phyloP scores from a whole-genome alignment of 1,139 yeast genomes.

The Pichia terricola region DNA sequence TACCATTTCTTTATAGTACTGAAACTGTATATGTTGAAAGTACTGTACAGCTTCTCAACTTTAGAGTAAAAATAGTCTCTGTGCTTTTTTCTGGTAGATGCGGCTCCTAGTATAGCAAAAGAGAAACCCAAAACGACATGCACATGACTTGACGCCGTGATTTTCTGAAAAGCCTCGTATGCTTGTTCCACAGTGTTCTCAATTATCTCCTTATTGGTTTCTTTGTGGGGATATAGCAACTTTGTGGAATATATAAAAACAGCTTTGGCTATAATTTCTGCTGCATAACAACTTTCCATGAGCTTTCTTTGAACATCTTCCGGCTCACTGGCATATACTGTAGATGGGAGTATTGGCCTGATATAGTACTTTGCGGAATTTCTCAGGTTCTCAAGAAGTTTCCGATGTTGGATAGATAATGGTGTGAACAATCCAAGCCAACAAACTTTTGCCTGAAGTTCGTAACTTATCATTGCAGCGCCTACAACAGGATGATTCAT shows the following conservation, averaged over 20 bases:
- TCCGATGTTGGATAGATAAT: constrained; percentile 7
- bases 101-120: constrained; percentile 16
- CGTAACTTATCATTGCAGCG: constrained; percentile 22
- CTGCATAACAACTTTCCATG: constrained; percentile 20
- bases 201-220: constrained; percentile 8
- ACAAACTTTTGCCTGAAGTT: constrained; percentile 23
- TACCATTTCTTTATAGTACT: constrained; percentile 7
- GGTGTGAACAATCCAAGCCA: constrained; percentile 16
- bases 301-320: constrained; percentile 16
- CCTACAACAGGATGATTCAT: constrained; percentile 28
- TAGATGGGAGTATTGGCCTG: constrained; percentile 17
- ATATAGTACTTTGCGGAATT: constrained; percentile 16
- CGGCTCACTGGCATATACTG: constrained; percentile 15
- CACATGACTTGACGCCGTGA: constrained; percentile 15
- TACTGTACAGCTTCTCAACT: constrained; percentile 12
- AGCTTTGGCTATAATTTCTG: constrained; percentile 17
- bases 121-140: constrained; percentile 17
- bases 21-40: constrained; percentile 8
- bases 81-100: constrained; percentile 10
- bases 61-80: constrained; percentile 17
- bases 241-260: constrained; percentile 16
- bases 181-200: constrained; percentile 11
- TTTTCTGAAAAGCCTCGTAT: constrained; percentile 10
- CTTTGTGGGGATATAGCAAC: constrained; percentile 13
- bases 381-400: constrained; percentile 11